Percentiles rank a stretch among this genome's conserved stretches.
These are phyloP conservation scores for Circinella umbellata DNA, from an alignment of 371 early-diverging fungal genomes.

Conservation along the genomic window DNA sequence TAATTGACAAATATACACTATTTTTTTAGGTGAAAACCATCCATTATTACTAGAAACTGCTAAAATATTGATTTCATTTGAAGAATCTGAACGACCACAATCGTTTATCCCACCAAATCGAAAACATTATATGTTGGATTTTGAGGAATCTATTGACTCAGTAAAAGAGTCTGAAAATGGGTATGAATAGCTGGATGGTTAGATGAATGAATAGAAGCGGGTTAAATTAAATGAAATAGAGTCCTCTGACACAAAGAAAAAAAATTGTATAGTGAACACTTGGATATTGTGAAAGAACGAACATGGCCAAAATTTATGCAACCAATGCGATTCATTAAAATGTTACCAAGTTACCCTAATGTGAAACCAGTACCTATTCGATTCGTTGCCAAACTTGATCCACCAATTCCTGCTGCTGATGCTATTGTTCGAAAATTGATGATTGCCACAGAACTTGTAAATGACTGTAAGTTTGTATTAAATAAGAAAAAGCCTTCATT, in stretches of 20 bases:
- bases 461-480: conserved; percentile 10
- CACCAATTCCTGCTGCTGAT: conserved; percentile 43
- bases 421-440: conserved; percentile 35
- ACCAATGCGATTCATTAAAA: conserved; percentile 39
- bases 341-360: conserved; percentile 27
- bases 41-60: conserved; percentile 20
- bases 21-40: conserved; percentile 18
- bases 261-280: conserved; percentile 17
- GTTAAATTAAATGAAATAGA: neutral
- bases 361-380: conserved; percentile 36
- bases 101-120: conserved; percentile 33
- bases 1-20: neutral
- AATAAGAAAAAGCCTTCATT: neutral
- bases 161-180: conserved; percentile 25
- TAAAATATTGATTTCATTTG: conserved; percentile 40
- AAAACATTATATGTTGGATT: conserved; percentile 30
- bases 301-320: conserved; percentile 31
- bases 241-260: neutral
- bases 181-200: conserved; percentile 10
- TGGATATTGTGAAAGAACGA: conserved; percentile 36
- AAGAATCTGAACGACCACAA: conserved; percentile 34
- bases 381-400: conserved; percentile 45
- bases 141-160: conserved; percentile 39
- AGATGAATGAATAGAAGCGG: neutral
- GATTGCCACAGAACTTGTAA: conserved; percentile 31